phyloP scores from a whole-genome alignment of 1,284 basidiomycete genomes.

The Malassezia nana region DNA sequence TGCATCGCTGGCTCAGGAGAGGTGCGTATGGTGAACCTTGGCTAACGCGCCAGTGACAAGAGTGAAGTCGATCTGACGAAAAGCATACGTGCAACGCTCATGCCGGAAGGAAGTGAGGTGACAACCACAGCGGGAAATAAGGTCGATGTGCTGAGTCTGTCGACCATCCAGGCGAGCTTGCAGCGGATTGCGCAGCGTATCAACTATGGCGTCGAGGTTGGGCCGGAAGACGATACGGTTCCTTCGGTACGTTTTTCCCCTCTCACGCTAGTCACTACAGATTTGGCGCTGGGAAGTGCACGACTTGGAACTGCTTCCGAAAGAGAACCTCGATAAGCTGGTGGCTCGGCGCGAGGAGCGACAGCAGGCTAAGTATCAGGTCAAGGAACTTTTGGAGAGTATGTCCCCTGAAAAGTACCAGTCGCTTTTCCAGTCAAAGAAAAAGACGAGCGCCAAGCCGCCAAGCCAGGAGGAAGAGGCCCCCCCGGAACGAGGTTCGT shows the following conservation, averaged over 20 bases:
- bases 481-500: neutral
- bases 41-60: slow-evolving; percentile 24
- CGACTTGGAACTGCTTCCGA: slow-evolving; percentile 61
- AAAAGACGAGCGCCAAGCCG: slow-evolving; percentile 19
- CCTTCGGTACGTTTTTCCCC: slow-evolving; percentile 2
- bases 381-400: slow-evolving; percentile 19
- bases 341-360: slow-evolving; percentile 60
- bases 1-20: slow-evolving; percentile 61
- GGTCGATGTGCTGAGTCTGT: slow-evolving; percentile 20
- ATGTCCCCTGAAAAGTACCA: slow-evolving; percentile 23
- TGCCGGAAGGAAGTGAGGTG: slow-evolving; percentile 27
- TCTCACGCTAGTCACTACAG: slow-evolving; percentile 50
- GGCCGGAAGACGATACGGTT: neutral
- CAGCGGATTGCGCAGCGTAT: slow-evolving; percentile 25
- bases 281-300: slow-evolving; percentile 83
- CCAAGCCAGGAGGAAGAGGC: neutral
- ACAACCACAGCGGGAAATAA: neutral
- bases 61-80: slow-evolving; percentile 27
- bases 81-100: slow-evolving; percentile 22
- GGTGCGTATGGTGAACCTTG: neutral
- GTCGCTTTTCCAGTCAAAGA: slow-evolving; percentile 22
- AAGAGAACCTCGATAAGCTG: slow-evolving; percentile 59
- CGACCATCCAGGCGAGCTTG: slow-evolving; percentile 26
- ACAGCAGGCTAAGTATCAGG: slow-evolving; percentile 53
- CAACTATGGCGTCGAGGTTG: slow-evolving; percentile 35